These are phyloP conservation scores for Aspergillus felis DNA, from an alignment of 2,329 filamentous ascomycete genomes.

Conservation along the genomic window DNA sequence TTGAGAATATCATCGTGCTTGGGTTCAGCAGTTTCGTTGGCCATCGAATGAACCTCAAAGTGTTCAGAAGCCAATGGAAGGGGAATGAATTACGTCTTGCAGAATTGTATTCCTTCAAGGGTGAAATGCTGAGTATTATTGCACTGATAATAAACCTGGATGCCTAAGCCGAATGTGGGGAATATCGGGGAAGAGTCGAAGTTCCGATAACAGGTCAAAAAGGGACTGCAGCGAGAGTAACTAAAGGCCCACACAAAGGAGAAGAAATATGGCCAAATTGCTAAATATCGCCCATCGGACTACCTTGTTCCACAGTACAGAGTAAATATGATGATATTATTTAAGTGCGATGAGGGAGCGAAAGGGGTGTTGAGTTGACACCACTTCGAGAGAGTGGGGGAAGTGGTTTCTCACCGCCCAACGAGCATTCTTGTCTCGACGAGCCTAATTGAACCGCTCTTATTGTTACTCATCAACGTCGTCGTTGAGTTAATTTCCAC, in stretches of 20 bases:
- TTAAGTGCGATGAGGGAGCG: neutral
- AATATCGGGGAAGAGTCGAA: constrained; percentile 2
- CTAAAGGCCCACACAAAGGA: neutral
- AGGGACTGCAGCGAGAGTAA: neutral
- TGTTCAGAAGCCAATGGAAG: neutral
- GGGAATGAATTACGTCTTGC: neutral
- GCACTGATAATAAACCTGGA: constrained; percentile 9
- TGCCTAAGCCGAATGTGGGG: constrained; percentile 21
- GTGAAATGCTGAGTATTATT: neutral
- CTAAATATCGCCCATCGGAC: neutral
- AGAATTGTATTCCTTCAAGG: neutral
- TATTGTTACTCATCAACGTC: neutral
- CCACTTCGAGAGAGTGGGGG: neutral
- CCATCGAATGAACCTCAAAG: constrained; percentile 15
- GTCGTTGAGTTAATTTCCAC: neutral
- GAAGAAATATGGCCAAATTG: neutral
- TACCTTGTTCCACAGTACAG: neutral
- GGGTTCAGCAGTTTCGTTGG: constrained; percentile 16
- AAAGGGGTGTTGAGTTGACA: neutral
- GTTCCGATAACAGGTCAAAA: neutral
- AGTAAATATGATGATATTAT: neutral
- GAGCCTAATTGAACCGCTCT: constrained; percentile 11
- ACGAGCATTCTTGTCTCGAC: constrained; percentile 7
- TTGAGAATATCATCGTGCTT: constrained; percentile 16
- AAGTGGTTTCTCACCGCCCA: constrained; percentile 12